Evolutionary conservation across 305 asterid genomes (phyloP), one percentile per base, ranked within the genome.

Genomic region (Fraxinus greggii): DNA sequence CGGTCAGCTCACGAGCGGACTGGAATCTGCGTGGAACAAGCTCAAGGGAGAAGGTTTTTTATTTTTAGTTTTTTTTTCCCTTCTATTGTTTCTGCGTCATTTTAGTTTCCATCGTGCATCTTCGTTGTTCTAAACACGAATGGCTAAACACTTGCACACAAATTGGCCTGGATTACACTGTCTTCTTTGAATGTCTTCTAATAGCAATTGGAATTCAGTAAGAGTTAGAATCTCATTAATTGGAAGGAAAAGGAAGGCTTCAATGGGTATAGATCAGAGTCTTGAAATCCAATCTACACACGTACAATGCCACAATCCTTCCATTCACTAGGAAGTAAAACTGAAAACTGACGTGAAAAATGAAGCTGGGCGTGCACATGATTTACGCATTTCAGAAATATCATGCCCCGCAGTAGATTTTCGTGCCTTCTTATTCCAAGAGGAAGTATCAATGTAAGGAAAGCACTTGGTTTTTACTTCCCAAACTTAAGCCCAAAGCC

Each of bases 21-120:
- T 96, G 51, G 98, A 96, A 88, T 75, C 97, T 8, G 98, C 98
- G 59, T 94, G 98, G 99, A 93, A 84, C 92, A 94, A 94, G 93
- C 98, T 96, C 87, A 96, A 93, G 88, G 99, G 97, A 83, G 98
- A 91, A 96, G 99, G 99, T 94, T 32, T 56, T 5, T 79, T 1
- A 77, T 67, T 23, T 77, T 76, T 23, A n/a, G 4, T 31, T 40
- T 59, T 19, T 35, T 2, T 1, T 6, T 0, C 3, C 69, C 19
- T 48, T 48, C 7, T 48, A 4, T 5, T 12, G 59, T 24, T 51
- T 77, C 12, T 42, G 13, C 17, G 8, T n/a, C 54, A 3, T 76
- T 76, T 76, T 9, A 67, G 38, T 67, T 29, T 67, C 75, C 75
- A 67, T 26, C 31, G 7, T 28, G 74, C 38, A 28, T 26, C 74